Evolutionary conservation across 192 early-diverging fungal genomes (phyloP), one percentile per base, ranked within the genome.

Genomic region (Gaertneriomyces semiglobifer): DNA sequence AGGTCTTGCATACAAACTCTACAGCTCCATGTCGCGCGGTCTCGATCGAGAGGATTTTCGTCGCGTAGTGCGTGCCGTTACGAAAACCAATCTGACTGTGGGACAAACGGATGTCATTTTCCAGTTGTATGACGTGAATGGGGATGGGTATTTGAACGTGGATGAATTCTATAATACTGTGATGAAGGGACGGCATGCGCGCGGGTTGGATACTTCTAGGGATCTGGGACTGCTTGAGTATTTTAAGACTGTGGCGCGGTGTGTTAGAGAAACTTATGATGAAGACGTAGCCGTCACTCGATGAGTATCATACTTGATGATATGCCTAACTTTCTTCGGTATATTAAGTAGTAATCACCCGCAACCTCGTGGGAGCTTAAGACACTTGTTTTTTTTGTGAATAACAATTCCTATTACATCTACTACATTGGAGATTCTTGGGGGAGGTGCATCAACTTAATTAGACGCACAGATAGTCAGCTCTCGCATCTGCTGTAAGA

Each of bases 401-500:
- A 33, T 33, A 33, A 33, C 25, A 33, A 33, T 33, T 33, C 25
- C 25, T 33, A 33, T 33, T 33, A 33, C 25, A 33, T 33, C 25
- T 33, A 33, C 25, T 33, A 33, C 25, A 33, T 33, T 33, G 1
- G 25, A 33, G 25, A 2, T 33, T 33, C 25, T 33, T 33, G 25
- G 25, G 0, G n/a, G n/a, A n/a, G n/a, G 25, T 33, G 25, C 25
- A 33, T 33, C 25, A 33, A 33, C n/a, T 64, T 33, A 71, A 65
- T 65, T 53, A 0, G 56, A 62, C 39, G 85, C 88, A 74, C 95
- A 98, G 64, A 98, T 98, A 47, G 85, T 79, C 44, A 98, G 75
- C 59, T 91, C 90, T 33, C 93, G 81, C 89, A 98, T 92, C 74
- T 94, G 90, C 66, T 81, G 78, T 79, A 98, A 83, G 18, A 93